Evolutionary conservation across 164 flowering plant genomes (phyloP).

Genomic region (Liriodendron chinense): DNA sequence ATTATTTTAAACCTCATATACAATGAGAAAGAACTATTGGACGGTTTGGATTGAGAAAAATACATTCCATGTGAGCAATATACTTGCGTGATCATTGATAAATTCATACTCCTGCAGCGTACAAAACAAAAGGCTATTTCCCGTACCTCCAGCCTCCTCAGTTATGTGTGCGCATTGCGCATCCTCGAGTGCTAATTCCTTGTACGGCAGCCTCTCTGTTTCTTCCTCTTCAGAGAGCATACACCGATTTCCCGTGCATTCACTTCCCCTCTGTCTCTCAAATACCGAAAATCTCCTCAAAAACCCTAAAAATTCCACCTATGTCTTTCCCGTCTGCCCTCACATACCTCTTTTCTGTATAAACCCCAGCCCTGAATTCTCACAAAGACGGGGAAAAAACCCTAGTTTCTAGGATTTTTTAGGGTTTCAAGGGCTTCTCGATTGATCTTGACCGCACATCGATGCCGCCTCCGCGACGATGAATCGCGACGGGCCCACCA

Average conservation of each 20-base stretch:
- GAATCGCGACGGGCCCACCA: constrained; percentile 12
- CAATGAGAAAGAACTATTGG: no score
- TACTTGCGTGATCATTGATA: not conserved
- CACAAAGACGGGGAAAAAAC: not conserved
- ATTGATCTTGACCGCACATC: not conserved
- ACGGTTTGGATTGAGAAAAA: not conserved
- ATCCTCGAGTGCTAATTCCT: not conserved
- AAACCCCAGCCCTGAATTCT: not conserved
- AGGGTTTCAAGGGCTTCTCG: not conserved
- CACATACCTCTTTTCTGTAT: not conserved
- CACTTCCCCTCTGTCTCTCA: not conserved
- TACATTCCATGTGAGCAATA: not conserved
- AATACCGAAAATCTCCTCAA: not conserved
- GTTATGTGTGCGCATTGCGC: not conserved
- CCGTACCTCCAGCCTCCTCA: not conserved
- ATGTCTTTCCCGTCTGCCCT: not conserved
- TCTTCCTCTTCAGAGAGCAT: not conserved
- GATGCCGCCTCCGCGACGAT: constrained; percentile 12
- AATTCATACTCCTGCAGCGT: not conserved
- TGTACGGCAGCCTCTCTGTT: not conserved
- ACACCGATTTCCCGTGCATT: not conserved
- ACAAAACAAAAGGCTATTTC: not conserved
- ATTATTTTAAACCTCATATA: no score
- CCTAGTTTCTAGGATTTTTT: constrained; percentile 4
- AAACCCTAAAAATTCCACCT: not conserved